Evolutionary conservation across 768 basidiomycete species (phyloP).

Genomic region (Porphyrellus cyaneotinctus): DNA sequence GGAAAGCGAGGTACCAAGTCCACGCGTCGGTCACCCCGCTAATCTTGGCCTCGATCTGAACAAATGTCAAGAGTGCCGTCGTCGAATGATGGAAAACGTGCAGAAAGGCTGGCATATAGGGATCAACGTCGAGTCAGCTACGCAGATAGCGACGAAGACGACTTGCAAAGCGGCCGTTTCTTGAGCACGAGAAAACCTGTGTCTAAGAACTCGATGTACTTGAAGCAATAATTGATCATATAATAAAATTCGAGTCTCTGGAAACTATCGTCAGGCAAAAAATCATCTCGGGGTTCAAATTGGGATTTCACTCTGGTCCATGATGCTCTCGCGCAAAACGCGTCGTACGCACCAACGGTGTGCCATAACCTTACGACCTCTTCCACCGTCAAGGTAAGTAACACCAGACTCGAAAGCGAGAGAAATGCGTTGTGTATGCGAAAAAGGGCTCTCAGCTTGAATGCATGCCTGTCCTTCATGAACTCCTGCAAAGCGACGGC

Average conservation of each 20-base stretch:
- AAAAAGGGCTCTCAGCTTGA: constrained; percentile 72
- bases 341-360: constrained; percentile 67
- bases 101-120: constrained; percentile 64
- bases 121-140: background rate
- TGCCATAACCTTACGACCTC: constrained; percentile 75
- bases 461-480: constrained; percentile 72
- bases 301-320: constrained; percentile 74
- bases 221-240: constrained; percentile 97
- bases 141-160: background rate
- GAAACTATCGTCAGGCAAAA: constrained; percentile 1
- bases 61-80: constrained; percentile 87
- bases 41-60: constrained; percentile 84
- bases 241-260: constrained; percentile 92
- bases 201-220: constrained; percentile 91
- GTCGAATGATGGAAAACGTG: constrained; percentile 98
- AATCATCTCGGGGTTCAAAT: background rate
- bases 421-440: constrained; percentile 85
- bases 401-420: constrained; percentile 70
- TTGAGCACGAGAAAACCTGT: constrained; percentile 94
- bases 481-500: constrained; percentile 77
- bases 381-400: constrained; percentile 79
- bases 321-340: constrained; percentile 66
- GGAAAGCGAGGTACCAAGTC: background rate
- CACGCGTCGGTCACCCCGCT: constrained; percentile 55
- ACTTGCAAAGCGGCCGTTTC: constrained; percentile 91